Evolutionary conservation across 2,329 filamentous ascomycete species (phyloP).

Genomic region (Colletotrichum noveboracense): DNA sequence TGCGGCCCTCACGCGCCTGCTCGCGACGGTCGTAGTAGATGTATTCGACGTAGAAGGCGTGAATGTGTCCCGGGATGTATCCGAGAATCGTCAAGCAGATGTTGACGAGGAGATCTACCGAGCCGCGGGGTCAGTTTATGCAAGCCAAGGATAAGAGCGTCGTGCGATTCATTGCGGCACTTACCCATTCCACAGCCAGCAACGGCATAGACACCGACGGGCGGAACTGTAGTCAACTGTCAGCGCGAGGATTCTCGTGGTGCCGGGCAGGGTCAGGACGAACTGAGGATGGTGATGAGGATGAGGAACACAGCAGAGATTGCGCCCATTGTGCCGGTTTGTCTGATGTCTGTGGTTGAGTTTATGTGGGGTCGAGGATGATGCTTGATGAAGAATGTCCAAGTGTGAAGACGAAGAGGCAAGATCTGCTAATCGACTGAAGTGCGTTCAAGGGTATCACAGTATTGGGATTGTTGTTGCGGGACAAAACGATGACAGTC

Average conservation of each 20-base stretch:
- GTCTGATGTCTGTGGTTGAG: conserved; percentile 10
- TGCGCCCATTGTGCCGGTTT: conserved; percentile 49
- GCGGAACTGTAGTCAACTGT: conserved; percentile 59
- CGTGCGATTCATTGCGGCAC: conserved; percentile 18
- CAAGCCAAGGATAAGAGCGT: background rate
- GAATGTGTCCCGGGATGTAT: conserved; percentile 79
- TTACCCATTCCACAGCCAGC: conserved; percentile 66
- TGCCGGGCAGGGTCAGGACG: conserved; percentile 38
- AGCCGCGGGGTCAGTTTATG: background rate
- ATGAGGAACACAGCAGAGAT: conserved; percentile 53
- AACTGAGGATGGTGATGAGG: conserved; percentile 59
- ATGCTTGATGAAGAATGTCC: conserved; percentile 1
- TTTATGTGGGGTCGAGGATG: background rate
- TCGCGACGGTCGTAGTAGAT: conserved; percentile 80
- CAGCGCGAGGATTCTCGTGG: conserved; percentile 19
- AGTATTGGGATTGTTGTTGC: background rate
- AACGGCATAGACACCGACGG: conserved; percentile 67
- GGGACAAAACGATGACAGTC: background rate
- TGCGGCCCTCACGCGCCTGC: conserved; percentile 62
- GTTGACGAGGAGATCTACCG: conserved; percentile 67
- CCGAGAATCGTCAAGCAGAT: conserved; percentile 70
- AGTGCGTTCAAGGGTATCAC: background rate
- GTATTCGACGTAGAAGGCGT: conserved; percentile 84
- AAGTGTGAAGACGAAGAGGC: background rate
- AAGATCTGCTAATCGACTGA: background rate